phyloP scores from a whole-genome alignment of 2,329 filamentous ascomycete species.

The Penicillium verrucosum region DNA sequence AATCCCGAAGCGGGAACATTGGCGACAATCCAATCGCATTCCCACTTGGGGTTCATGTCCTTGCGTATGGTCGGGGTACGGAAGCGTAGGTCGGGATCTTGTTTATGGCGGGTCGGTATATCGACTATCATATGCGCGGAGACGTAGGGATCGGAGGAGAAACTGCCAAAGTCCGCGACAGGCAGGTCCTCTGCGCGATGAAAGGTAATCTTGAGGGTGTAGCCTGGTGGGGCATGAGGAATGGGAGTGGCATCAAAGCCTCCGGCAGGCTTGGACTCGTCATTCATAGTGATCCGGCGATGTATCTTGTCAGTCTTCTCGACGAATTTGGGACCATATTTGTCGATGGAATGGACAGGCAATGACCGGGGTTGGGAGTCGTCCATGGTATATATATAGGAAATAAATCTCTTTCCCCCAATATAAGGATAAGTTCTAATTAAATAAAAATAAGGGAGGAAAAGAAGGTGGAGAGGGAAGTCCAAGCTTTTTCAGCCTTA shows the following conservation, averaged over 20 bases:
- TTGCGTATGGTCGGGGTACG: constrained; percentile 73
- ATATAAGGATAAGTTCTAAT: background rate
- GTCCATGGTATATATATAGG: background rate
- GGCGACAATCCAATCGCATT: constrained; percentile 81
- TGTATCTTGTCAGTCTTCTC: constrained; percentile 41
- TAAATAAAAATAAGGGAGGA: background rate
- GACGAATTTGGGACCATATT: constrained; percentile 39
- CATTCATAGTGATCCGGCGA: constrained; percentile 30
- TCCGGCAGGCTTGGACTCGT: constrained; percentile 57
- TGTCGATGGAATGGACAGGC: constrained; percentile 29
- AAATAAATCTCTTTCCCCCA: background rate
- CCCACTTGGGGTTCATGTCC: constrained; percentile 73
- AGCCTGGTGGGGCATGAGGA: constrained; percentile 70
- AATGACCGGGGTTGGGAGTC: constrained; percentile 14
- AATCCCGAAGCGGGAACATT: constrained; percentile 81
- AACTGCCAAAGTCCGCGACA: constrained; percentile 71
- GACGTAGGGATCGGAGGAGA: constrained; percentile 81
- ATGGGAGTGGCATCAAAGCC: constrained; percentile 79
- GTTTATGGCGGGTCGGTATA: constrained; percentile 74
- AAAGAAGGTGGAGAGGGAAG: background rate
- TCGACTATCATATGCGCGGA: constrained; percentile 69
- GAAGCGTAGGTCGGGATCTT: constrained; percentile 71
- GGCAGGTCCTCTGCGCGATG: constrained; percentile 78
- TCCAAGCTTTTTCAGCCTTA: constrained; percentile 23
- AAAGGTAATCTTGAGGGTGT: constrained; percentile 81